These are phyloP conservation scores for Chlorella sp. DNA, from an alignment of 139 green algal genomes.

Conservation along the genomic window DNA sequence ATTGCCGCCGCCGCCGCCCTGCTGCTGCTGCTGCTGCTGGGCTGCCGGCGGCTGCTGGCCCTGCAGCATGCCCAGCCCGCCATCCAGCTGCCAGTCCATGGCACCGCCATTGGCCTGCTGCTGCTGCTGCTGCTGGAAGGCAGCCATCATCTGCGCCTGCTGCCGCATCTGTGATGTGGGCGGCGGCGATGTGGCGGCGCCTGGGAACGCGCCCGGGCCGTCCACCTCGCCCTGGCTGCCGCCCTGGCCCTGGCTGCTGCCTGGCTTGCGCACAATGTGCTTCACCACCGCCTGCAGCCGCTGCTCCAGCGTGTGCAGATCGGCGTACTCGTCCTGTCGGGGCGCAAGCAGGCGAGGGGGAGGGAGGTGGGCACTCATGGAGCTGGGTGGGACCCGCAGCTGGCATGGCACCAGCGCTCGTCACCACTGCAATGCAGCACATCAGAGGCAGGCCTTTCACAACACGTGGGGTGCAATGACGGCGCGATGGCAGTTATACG, in stretches of 20 bases:
- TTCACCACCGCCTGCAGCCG: constrained; percentile 84
- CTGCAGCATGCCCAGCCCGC: constrained; percentile 31
- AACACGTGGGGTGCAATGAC: background rate
- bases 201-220: background rate
- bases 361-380: background rate
- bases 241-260: background rate
- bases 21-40: constrained; percentile 37
- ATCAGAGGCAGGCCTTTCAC: background rate
- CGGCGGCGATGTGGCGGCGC: background rate
- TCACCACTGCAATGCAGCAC: background rate
- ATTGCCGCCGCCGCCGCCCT: background rate
- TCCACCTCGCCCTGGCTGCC: background rate
- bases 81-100: constrained; percentile 32
- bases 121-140: constrained; percentile 24
- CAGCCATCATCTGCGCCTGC: constrained; percentile 15
- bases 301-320: constrained; percentile 81
- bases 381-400: background rate
- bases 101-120: constrained; percentile 25
- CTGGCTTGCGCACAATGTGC: constrained; percentile 63
- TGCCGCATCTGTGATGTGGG: background rate
- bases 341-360: background rate
- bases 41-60: constrained; percentile 35
- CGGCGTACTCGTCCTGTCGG: constrained; percentile 84
- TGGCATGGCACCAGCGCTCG: background rate
- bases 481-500: background rate